A percentile compares a stretch with the other conserved stretches of the same genome.
These are phyloP conservation scores for Pyrrhoderma noxium DNA, from an alignment of 1,284 basidiomycete genomes.

Conservation along the genomic window DNA sequence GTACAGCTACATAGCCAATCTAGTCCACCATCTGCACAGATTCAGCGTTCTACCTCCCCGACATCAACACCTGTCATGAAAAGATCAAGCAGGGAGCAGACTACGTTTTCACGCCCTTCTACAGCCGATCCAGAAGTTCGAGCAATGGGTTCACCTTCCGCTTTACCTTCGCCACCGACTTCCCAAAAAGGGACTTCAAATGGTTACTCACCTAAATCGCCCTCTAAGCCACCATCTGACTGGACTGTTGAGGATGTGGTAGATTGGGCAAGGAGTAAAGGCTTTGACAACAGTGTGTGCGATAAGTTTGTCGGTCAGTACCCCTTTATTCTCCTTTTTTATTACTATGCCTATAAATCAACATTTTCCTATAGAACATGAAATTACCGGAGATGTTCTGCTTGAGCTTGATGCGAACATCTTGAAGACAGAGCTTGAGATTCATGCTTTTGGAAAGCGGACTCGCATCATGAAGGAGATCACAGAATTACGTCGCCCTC, in stretches of 20 bases:
- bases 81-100: background rate
- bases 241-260: constrained; percentile 91
- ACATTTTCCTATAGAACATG: constrained; percentile 83
- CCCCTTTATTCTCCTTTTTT: constrained; percentile 1
- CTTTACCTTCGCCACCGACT: constrained; percentile 17
- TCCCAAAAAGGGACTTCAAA: constrained; percentile 11
- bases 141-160: constrained; percentile 4
- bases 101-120: background rate
- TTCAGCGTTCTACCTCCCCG: constrained; percentile 6
- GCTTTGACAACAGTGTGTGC: constrained; percentile 79
- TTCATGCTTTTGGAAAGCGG: constrained; percentile 90
- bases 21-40: background rate
- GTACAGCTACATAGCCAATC: constrained; percentile 4
- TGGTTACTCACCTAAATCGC: background rate
- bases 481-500: constrained; percentile 72
- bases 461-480: constrained; percentile 94
- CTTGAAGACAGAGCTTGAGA: constrained; percentile 93
- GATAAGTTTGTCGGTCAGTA: constrained; percentile 77
- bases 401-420: constrained; percentile 90
- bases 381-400: constrained; percentile 95
- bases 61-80: background rate
- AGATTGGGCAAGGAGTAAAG: constrained; percentile 80
- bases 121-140: constrained; percentile 2
- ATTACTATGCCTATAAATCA: background rate
- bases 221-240: constrained; percentile 45